phyloP scores from a whole-genome alignment of 2,329 filamentous ascomycete species.

The Rhynchosporium agropyri region DNA sequence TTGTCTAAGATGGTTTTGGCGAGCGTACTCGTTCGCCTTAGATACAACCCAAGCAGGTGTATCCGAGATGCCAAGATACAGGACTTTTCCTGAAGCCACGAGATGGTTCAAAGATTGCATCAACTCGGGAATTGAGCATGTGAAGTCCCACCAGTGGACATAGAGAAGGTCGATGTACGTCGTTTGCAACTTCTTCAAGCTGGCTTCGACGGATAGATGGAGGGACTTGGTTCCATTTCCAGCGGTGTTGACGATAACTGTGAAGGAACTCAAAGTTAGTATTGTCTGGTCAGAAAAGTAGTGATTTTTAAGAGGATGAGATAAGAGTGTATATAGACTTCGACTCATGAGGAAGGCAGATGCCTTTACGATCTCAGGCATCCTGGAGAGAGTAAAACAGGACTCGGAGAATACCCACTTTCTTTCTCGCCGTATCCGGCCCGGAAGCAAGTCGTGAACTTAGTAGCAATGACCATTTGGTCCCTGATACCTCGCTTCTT shows the following conservation, averaged over 20 bases:
- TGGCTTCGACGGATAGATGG: constrained; percentile 56
- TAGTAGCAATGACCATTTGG: constrained; percentile 68
- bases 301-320: no score
- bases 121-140: constrained; percentile 64
- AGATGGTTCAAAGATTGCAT: constrained; percentile 69
- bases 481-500: constrained; percentile 63
- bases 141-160: constrained; percentile 70
- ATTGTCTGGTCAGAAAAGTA: no score
- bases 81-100: constrained; percentile 62
- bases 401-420: constrained; percentile 29
- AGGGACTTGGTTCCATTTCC: constrained; percentile 67
- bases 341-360: no score
- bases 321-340: no score
- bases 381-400: no score
- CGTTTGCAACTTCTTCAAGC: constrained; percentile 63
- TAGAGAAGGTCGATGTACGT: constrained; percentile 70
- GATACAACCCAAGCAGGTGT: constrained; percentile 71
- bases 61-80: constrained; percentile 69
- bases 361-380: no score
- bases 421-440: constrained; percentile 32
- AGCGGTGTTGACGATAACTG: constrained; percentile 48
- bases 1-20: constrained; percentile 67
- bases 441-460: constrained; percentile 47
- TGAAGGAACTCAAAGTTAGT: no score
- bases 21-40: constrained; percentile 70